A percentile compares a stretch with the other conserved stretches of the same genome.
Conservation (phyloP, 106 monocot species). For the Allium fistulosum region DNA sequence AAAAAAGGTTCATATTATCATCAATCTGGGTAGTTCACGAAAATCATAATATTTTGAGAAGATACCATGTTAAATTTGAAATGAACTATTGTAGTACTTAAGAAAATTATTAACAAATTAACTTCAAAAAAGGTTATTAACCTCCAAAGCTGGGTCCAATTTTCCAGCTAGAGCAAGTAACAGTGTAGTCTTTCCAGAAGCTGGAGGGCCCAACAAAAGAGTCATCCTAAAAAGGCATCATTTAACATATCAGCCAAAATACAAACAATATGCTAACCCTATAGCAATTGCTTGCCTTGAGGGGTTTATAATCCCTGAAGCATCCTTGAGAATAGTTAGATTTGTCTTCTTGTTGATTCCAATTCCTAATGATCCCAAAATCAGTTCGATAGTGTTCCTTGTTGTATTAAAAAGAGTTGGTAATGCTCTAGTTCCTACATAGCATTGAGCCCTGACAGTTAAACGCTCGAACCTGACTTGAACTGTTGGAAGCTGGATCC, state of each 20-base stretch:
- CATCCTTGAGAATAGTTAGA: conserved; percentile 54
- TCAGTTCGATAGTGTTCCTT: conserved; percentile 32
- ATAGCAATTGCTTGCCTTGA: conserved; percentile 21
- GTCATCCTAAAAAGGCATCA: conserved; percentile 43
- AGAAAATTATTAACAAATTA: too few relatives aligned
- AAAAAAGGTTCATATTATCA: too few relatives aligned
- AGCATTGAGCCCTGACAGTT: conserved; percentile 42
- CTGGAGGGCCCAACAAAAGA: conserved; percentile 62
- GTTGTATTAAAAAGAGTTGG: conserved; percentile 43
- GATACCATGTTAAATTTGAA: too few relatives aligned
- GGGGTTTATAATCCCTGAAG: conserved; percentile 47
- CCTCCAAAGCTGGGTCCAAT: conserved; percentile 43
- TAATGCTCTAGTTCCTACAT: conserved; percentile 53
- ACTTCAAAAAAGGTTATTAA: conserved; percentile 1
- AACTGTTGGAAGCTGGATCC: conserved; percentile 45
- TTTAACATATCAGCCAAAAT: neutral
- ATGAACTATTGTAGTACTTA: too few relatives aligned
- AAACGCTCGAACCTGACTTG: conserved; percentile 55
- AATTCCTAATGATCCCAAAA: conserved; percentile 25
- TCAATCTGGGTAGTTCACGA: too few relatives aligned
- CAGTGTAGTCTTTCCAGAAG: conserved; percentile 74
- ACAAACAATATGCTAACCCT: neutral
- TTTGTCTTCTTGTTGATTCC: conserved; percentile 20
- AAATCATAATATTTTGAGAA: too few relatives aligned
- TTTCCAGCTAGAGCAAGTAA: conserved; percentile 59